These are phyloP conservation scores for Aspergillus jensenii DNA, from an alignment of 2,329 filamentous ascomycete species.

Conservation along the genomic window DNA sequence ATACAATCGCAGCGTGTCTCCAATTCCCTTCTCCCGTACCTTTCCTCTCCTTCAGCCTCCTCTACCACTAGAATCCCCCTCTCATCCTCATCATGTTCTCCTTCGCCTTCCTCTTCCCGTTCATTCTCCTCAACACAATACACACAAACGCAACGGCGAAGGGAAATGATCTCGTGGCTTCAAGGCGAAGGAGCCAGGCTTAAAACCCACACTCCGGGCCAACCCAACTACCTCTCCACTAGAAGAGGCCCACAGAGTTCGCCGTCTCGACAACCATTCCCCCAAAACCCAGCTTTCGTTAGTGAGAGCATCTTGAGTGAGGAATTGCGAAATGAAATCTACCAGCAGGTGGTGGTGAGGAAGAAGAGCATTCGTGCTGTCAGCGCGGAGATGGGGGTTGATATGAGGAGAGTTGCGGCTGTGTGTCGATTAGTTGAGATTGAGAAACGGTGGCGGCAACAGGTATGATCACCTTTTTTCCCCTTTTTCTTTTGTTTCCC, in stretches of 20 bases:
- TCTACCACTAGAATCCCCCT: slow-evolving; percentile 13
- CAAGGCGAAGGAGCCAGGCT: slow-evolving; percentile 37
- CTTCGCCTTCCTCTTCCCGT: slow-evolving; percentile 19
- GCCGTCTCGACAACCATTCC: slow-evolving; percentile 62
- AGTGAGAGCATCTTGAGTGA: slow-evolving; percentile 75
- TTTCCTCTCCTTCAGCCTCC: slow-evolving; percentile 30
- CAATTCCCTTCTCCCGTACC: slow-evolving; percentile 33
- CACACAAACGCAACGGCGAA: slow-evolving; percentile 50
- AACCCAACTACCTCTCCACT: slow-evolving; percentile 32
- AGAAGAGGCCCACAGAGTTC: neutral
- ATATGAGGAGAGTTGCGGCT: slow-evolving; percentile 80
- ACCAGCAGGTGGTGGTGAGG: slow-evolving; percentile 63
- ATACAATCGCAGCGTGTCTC: slow-evolving; percentile 38
- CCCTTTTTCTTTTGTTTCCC: slow-evolving; percentile 3
- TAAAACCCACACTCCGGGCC: slow-evolving; percentile 32
- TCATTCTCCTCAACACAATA: slow-evolving; percentile 35
- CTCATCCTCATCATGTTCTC: slow-evolving; percentile 9
- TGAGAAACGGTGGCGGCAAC: slow-evolving; percentile 72
- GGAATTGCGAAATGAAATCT: slow-evolving; percentile 70
- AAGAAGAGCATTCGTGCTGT: slow-evolving; percentile 72
- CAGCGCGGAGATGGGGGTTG: slow-evolving; percentile 73
- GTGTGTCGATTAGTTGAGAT: slow-evolving; percentile 83
- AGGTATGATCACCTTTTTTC: slow-evolving; percentile 60
- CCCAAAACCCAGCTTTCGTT: slow-evolving; percentile 68
- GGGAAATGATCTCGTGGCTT: slow-evolving; percentile 61